Conservation (phyloP, 306 rosid genomes). For the Luffa aegyptiaca region DNA sequence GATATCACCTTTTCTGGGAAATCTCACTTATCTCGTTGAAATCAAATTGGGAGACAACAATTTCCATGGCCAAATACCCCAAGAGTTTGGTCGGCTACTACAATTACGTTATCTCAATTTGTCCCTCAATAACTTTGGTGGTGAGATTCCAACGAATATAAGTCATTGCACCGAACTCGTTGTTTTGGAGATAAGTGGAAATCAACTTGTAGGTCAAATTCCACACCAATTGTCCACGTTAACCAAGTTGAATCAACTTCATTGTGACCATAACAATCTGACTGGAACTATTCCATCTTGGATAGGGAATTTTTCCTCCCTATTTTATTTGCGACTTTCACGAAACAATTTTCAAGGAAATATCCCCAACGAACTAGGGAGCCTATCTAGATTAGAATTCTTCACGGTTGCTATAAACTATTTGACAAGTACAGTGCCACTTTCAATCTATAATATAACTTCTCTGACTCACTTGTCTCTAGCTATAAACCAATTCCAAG, state of each 20-base stretch:
- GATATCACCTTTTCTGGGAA: conserved; percentile 22
- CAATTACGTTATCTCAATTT: conserved; percentile 11
- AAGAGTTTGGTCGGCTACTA: conserved; percentile 19
- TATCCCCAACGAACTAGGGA: neutral
- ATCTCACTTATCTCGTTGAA: conserved; percentile 21
- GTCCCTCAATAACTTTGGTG: neutral
- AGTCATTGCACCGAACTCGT: conserved; percentile 9
- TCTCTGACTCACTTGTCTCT: too few species aligned
- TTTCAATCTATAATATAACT: neutral
- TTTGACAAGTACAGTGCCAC: neutral
- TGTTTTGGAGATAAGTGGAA: neutral
- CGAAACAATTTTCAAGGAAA: neutral
- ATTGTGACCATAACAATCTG: conserved; percentile 14
- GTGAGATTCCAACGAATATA: neutral
- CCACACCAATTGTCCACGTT: conserved; percentile 12
- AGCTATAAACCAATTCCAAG: too few species aligned
- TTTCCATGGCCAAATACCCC: conserved; percentile 24
- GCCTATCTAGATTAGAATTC: neutral
- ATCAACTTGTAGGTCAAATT: conserved; percentile 10
- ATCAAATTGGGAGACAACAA: conserved; percentile 17
- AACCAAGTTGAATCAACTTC: neutral
- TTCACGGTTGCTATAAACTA: neutral
- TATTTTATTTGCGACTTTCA: neutral
- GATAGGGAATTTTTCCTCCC: conserved; percentile 37
- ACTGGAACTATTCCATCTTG: conserved; percentile 35